A percentile compares a stretch with the other conserved stretches of the same genome.
phyloP scores from a whole-genome alignment of 2,329 filamentous ascomycete genomes.

The Ophiosphaerella korrae region DNA sequence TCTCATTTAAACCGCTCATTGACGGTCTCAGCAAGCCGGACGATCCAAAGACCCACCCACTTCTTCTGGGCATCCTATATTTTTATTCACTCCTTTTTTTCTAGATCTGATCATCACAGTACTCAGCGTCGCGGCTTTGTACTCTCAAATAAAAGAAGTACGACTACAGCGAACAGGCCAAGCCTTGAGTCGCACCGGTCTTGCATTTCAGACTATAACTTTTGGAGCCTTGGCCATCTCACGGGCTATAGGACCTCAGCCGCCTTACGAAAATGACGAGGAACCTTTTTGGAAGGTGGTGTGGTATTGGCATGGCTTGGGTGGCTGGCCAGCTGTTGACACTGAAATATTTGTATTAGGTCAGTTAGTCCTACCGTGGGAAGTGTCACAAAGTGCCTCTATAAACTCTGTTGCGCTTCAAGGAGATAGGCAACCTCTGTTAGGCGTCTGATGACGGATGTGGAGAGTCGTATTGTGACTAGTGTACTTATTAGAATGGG shows the following conservation, averaged over 20 bases:
- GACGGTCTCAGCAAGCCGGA: too few relatives aligned
- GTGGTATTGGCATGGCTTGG: slow-evolving; percentile 3
- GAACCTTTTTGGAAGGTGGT: background rate
- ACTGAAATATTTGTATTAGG: background rate
- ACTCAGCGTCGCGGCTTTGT: slow-evolving; percentile 1
- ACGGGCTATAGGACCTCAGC: background rate
- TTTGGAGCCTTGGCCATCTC: slow-evolving; percentile 1
- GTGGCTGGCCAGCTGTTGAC: slow-evolving; percentile 5
- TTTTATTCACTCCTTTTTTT: too few relatives aligned
- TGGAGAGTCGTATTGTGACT: too few relatives aligned
- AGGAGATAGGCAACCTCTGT: background rate
- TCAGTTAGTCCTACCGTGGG: background rate
- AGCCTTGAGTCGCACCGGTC: slow-evolving; percentile 1
- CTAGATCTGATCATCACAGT: too few relatives aligned
- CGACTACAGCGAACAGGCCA: background rate
- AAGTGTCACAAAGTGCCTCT: background rate
- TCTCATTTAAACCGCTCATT: too few relatives aligned
- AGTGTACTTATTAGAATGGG: too few relatives aligned
- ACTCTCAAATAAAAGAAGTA: slow-evolving; percentile 1
- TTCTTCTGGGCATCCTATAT: too few relatives aligned
- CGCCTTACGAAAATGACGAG: background rate
- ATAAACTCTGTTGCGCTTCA: background rate
- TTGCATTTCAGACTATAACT: background rate
- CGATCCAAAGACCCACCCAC: too few relatives aligned
- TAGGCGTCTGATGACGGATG: background rate